Evolutionary conservation across 2,329 filamentous ascomycete genomes (phyloP).

Genomic region (Aspergillus sp.): DNA sequence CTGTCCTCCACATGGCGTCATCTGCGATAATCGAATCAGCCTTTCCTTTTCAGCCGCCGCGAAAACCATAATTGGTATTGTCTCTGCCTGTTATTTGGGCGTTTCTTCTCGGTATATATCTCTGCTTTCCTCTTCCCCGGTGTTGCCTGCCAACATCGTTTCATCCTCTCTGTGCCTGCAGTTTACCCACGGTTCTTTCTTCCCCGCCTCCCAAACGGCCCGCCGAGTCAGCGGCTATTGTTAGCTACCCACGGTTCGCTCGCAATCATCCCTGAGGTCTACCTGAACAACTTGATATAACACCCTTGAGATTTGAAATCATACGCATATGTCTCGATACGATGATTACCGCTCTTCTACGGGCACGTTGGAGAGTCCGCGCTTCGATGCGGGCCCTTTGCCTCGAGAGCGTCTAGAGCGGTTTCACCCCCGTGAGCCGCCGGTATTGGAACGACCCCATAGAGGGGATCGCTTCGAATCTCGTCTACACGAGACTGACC

Average conservation of each 20-base stretch:
- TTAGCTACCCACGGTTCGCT: constrained; percentile 31
- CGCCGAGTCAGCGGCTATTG: constrained; percentile 28
- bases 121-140: neutral
- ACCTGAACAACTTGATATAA: too few relatives aligned
- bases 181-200: constrained; percentile 12
- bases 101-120: neutral
- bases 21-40: neutral
- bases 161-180: too few relatives aligned
- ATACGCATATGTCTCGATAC: constrained; percentile 28
- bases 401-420: constrained; percentile 37
- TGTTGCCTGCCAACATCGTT: too few relatives aligned
- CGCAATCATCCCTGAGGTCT: neutral
- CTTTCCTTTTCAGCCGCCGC: too few relatives aligned
- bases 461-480: constrained; percentile 31
- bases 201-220: constrained; percentile 11
- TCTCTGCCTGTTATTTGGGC: neutral
- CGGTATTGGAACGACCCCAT: constrained; percentile 28
- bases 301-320: neutral
- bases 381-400: constrained; percentile 37
- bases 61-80: neutral
- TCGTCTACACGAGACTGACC: constrained; percentile 34
- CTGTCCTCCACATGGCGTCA: constrained; percentile 1
- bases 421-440: constrained; percentile 26
- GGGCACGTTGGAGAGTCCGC: constrained; percentile 22
- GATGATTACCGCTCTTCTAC: constrained; percentile 30